Evolutionary conservation across 148 eudicot genomes (phyloP), one percentile per base, ranked within the genome.

Genomic region (Rhododendron ovatum): DNA sequence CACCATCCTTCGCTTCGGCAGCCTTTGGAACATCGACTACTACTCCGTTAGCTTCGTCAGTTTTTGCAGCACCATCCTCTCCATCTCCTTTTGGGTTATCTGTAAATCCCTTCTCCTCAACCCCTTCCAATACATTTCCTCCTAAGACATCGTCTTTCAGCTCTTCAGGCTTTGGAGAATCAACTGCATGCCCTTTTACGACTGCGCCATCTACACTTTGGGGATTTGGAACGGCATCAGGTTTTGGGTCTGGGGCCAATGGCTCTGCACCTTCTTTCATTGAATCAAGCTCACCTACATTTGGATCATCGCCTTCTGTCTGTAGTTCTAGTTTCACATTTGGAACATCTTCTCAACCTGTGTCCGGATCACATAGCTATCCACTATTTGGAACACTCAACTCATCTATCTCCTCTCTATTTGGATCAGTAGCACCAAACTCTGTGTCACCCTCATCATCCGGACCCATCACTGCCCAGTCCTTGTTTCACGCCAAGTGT

Each of bases 91-190:
- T 26, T 26, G 82, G 18, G 48, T 41, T 47, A 77, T 18, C 47
- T 39, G 50, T n/a, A 41, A 20, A 77, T 41, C 80, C 80, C 80
- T 41, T 77, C 75, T 69, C 75, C 79, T 41, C 80, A 80, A 51
- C 20, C 13, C 63, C 47, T 50, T 51, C 65, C 63, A 51, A 14
- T 30, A 3, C 11, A 20, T 51, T 51, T 80, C n/a, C 83, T 80
- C 30, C 35, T 48, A 79, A 47, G 57, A 47, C 57, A 47, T 12
- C 22, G 7, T 28, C 55, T 37, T 26, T 78, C 48, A 59, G 57
- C 30, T 79, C 57, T 79, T 24, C 82, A 45, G 20, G 30, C 57
- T 47, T 26, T 79, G 82, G 30, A 79, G 82, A 55, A 79, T 79
- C 53, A 78, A 37, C n/a, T 78, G 37, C 82, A n/a, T 3, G 18